Conservation (phyloP, 176 grass and related monocot species). For the Urochloa ruziziensis region DNA sequence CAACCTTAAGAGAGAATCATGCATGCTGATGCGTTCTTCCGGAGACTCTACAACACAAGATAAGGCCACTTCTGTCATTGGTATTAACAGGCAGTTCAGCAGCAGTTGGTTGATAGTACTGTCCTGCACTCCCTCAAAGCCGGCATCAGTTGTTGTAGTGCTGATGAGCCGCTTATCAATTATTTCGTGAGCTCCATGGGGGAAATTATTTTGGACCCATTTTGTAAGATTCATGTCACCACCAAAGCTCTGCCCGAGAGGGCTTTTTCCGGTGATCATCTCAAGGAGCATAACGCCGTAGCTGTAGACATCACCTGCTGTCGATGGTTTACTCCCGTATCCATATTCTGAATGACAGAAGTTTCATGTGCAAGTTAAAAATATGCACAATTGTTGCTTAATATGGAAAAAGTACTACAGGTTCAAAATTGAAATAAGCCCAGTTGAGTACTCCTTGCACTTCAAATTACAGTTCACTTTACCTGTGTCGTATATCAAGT, state of each 20-base stretch:
- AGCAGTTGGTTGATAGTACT: not conserved
- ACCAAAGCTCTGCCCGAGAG: not conserved
- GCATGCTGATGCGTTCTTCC: not conserved
- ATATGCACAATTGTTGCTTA: no score
- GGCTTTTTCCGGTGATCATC: not conserved
- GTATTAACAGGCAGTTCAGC: not conserved
- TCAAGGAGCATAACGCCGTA: not conserved
- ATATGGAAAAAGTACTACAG: no score
- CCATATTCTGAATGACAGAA: not conserved
- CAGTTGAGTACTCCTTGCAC: no score
- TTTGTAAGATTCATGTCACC: not conserved
- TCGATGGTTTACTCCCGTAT: not conserved
- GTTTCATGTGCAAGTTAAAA: not conserved
- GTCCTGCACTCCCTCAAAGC: not conserved
- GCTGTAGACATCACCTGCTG: not conserved
- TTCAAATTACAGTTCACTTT: no score
- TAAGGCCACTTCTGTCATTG: not conserved
- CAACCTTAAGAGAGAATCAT: not conserved
- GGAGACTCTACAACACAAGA: not conserved
- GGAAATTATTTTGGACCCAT: not conserved
- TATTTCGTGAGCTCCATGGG: not conserved
- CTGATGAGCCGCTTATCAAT: not conserved
- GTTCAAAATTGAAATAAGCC: no score
- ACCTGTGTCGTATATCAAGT: no score
- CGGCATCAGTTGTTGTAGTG: not conserved